Conservation (phyloP, 441 rosid species). For the Gossypium gossypioides region DNA sequence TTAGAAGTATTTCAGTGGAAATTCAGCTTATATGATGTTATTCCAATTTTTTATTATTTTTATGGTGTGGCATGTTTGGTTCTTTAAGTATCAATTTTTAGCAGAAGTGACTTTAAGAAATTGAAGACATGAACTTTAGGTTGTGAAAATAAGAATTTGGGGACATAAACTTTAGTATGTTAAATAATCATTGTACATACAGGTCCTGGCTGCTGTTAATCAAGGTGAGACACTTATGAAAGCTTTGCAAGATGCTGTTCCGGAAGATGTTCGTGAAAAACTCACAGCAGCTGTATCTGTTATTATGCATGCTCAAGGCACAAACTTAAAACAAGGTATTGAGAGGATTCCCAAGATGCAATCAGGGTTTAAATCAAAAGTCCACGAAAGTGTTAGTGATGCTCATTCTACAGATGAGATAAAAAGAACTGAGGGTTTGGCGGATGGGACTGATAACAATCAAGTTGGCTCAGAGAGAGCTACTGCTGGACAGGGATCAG, state of each 20-base stretch:
- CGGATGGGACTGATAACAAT: slow-evolving; percentile 28
- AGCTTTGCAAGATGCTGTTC: slow-evolving; percentile 88
- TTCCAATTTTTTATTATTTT: neutral
- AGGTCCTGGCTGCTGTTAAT: slow-evolving; percentile 80
- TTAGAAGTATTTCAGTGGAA: neutral
- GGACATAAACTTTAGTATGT: neutral
- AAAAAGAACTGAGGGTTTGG: slow-evolving; percentile 33
- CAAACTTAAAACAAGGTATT: slow-evolving; percentile 38
- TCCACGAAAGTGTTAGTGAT: slow-evolving; percentile 36
- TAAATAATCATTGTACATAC: slow-evolving; percentile 24
- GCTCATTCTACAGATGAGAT: slow-evolving; percentile 31
- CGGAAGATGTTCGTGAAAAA: slow-evolving; percentile 86
- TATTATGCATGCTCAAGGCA: slow-evolving; percentile 46
- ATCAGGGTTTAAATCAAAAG: slow-evolving; percentile 28
- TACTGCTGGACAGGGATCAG: slow-evolving; percentile 25
- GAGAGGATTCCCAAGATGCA: slow-evolving; percentile 32
- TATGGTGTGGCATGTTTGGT: neutral
- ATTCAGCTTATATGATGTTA: slow-evolving; percentile 1
- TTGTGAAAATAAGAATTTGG: slow-evolving; percentile 1
- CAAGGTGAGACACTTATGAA: slow-evolving; percentile 77
- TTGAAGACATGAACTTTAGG: neutral
- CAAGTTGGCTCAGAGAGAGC: slow-evolving; percentile 30
- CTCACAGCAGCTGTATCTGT: slow-evolving; percentile 59
- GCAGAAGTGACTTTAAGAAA: neutral
- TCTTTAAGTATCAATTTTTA: neutral